These are phyloP conservation scores for Aspergillus olivimuriae DNA, from an alignment of 495 filamentous ascomycete species.

Conservation along the genomic window DNA sequence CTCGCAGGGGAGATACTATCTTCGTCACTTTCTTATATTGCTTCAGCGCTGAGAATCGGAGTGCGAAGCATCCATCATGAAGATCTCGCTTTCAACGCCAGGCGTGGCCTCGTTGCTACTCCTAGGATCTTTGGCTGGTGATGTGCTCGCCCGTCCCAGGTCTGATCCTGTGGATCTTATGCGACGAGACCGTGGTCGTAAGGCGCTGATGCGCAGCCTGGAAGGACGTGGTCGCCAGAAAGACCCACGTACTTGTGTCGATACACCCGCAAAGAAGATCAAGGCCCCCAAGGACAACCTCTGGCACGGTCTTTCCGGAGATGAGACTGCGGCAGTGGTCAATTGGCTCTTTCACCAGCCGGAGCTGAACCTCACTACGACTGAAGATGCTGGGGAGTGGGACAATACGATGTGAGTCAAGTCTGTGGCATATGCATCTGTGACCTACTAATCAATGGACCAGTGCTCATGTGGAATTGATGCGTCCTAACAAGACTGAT, in stretches of 20 bases:
- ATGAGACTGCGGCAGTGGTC: slow-evolving; percentile 12
- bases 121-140: slow-evolving; percentile 6
- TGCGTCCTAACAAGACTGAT: slow-evolving; percentile 13
- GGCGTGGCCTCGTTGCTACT: slow-evolving; percentile 9
- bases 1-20: too few relatives aligned
- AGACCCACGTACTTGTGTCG: slow-evolving; percentile 1
- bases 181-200: slow-evolving; percentile 4
- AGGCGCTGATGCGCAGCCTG: slow-evolving; percentile 8
- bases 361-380: slow-evolving; percentile 10
- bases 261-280: slow-evolving; percentile 8
- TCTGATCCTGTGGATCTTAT: slow-evolving; percentile 3
- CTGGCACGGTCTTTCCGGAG: slow-evolving; percentile 8
- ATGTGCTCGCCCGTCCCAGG: slow-evolving; percentile 7
- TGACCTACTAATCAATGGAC: not conserved
- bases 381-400: slow-evolving; percentile 10
- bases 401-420: slow-evolving; percentile 13
- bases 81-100: slow-evolving; percentile 6
- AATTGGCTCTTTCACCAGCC: slow-evolving; percentile 10
- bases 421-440: not conserved
- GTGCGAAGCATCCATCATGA: slow-evolving; percentile 5
- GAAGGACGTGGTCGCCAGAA: slow-evolving; percentile 5
- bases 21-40: too few relatives aligned
- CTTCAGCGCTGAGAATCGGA: not conserved
- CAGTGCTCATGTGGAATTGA: slow-evolving; percentile 13
- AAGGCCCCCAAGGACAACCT: slow-evolving; percentile 12